phyloP scores from a whole-genome alignment of 2,329 filamentous ascomycete species.

The Phialophora verrucosa region DNA sequence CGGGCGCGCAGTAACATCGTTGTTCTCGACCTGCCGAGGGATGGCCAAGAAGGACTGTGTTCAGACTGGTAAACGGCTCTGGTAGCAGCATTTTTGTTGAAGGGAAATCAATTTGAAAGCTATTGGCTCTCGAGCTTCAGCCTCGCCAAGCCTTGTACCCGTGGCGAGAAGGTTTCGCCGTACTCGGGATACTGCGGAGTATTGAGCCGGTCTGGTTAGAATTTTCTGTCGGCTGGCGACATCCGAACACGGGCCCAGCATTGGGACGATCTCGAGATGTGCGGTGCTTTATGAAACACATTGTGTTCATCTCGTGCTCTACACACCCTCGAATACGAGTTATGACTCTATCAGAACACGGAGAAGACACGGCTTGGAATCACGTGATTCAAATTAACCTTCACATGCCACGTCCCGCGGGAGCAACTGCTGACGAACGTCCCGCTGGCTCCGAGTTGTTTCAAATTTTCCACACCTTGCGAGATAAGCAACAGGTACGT shows the following conservation, averaged over 20 bases:
- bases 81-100: neutral
- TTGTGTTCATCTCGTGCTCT: neutral
- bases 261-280: neutral
- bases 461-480: constrained; percentile 10
- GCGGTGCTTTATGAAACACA: neutral
- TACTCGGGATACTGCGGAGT: neutral
- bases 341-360: neutral
- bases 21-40: neutral
- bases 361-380: neutral
- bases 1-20: constrained; percentile 1
- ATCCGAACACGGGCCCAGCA: neutral
- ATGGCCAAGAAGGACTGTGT: neutral
- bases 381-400: constrained; percentile 2
- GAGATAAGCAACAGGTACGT: constrained; percentile 23
- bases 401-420: constrained; percentile 6
- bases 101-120: neutral
- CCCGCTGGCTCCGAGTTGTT: constrained; percentile 9
- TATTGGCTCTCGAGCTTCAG: constrained; percentile 4
- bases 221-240: neutral
- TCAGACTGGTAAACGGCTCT: neutral
- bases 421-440: constrained; percentile 1
- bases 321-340: neutral
- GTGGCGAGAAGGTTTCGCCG: neutral
- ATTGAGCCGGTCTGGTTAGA: neutral
- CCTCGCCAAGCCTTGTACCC: constrained; percentile 1